Evolutionary conservation across 148 eudicot genomes (phyloP).

Genomic region (Rhododendron ferrugineum): DNA sequence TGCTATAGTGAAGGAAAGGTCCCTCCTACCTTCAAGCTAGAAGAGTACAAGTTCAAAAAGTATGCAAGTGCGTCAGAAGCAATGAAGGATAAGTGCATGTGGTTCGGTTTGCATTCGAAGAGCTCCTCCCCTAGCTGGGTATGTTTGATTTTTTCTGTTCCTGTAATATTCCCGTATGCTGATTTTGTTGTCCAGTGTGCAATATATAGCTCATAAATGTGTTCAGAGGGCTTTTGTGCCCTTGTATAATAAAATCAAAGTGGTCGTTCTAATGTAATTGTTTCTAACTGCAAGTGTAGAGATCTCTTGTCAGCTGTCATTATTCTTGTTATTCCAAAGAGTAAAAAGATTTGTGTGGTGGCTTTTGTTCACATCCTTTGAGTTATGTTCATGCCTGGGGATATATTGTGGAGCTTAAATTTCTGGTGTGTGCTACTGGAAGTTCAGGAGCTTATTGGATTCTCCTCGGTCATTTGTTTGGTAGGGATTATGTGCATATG

Average conservation of each 20-base stretch:
- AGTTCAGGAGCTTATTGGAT: not conserved
- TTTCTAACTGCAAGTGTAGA: constrained; percentile 4
- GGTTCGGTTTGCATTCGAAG: constrained; percentile 56
- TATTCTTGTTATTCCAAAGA: too few relatives aligned
- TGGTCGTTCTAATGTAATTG: constrained; percentile 7
- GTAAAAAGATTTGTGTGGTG: not conserved
- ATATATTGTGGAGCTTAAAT: not conserved
- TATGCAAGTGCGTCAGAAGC: constrained; percentile 67
- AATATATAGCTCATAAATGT: constrained; percentile 28
- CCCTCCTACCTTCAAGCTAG: constrained; percentile 72
- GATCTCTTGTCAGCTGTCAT: not conserved
- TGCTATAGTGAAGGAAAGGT: constrained; percentile 95
- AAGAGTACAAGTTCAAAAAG: constrained; percentile 79
- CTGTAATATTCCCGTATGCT: constrained; percentile 7
- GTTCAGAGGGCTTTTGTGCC: constrained; percentile 24
- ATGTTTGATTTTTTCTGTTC: constrained; percentile 12
- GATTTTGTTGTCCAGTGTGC: constrained; percentile 30
- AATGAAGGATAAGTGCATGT: constrained; percentile 72
- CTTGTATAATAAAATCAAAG: constrained; percentile 25
- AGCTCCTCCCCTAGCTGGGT: constrained; percentile 24
- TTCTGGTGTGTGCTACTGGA: not conserved
- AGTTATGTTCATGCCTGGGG: not conserved
- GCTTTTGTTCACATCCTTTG: not conserved
- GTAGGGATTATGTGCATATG: not conserved
- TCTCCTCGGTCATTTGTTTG: not conserved